Evolutionary conservation across 106 monocot species (phyloP).

Genomic region (Dioscorea alata): DNA sequence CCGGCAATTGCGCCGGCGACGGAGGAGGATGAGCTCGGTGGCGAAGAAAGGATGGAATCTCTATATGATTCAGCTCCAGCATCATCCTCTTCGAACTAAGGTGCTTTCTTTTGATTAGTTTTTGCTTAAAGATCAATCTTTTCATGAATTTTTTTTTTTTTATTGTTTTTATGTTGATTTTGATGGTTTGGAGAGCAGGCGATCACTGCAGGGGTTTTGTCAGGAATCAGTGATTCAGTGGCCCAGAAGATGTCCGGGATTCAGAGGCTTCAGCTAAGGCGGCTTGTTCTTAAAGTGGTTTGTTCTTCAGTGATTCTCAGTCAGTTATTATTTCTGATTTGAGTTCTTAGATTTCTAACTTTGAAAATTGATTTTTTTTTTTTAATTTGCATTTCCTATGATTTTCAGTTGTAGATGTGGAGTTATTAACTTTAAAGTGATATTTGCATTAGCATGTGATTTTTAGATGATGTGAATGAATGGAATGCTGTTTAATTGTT

Average conservation of each 20-base stretch:
- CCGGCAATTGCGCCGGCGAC: too few relatives aligned
- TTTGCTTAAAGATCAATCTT: background rate
- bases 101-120: conserved; percentile 8
- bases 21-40: conserved; percentile 2
- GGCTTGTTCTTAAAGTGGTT: conserved; percentile 83
- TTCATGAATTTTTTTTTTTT: background rate
- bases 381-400: too few relatives aligned
- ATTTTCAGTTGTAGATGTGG: too few relatives aligned
- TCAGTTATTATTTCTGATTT: too few relatives aligned
- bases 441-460: too few relatives aligned
- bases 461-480: too few relatives aligned
- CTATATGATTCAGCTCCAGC: conserved; percentile 54
- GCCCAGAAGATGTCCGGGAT: conserved; percentile 89
- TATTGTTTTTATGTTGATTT: background rate
- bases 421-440: too few relatives aligned
- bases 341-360: too few relatives aligned
- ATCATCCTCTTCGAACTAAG: conserved; percentile 68
- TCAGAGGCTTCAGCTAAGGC: conserved; percentile 73
- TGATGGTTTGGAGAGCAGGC: conserved; percentile 35
- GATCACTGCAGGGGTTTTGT: conserved; percentile 77
- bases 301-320: too few relatives aligned
- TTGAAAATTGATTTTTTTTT: too few relatives aligned
- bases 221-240: conserved; percentile 78
- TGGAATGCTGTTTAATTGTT: too few relatives aligned
- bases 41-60: conserved; percentile 47